Conservation (phyloP, 129 eudicot genomes). For the Tanacetum coccineum region DNA sequence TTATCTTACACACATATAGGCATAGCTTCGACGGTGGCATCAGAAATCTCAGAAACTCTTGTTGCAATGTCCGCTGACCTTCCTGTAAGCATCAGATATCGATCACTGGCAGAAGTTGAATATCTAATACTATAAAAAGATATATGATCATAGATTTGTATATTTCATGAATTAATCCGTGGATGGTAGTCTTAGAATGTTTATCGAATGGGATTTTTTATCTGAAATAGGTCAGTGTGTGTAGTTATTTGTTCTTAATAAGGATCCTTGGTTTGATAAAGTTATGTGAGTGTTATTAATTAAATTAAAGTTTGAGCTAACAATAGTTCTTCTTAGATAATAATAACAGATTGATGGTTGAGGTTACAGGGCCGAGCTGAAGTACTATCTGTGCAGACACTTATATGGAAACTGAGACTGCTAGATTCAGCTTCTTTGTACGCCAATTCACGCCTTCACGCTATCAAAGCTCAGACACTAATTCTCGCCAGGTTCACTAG, state of each 20-base stretch:
- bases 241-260: not conserved
- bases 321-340: conserved; percentile 4
- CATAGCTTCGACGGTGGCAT: conserved; percentile 7
- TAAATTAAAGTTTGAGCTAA: not conserved
- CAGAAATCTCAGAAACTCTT: conserved; percentile 40
- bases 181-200: not conserved
- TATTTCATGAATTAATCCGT: not conserved
- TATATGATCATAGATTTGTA: not conserved
- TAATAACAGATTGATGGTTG: conserved; percentile 29
- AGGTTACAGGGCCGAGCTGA: conserved; percentile 51
- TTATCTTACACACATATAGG: conserved; percentile 26
- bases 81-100: conserved; percentile 50
- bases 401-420: conserved; percentile 72
- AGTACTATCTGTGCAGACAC: conserved; percentile 43
- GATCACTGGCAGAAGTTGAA: not conserved
- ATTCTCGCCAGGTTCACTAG: conserved; percentile 63
- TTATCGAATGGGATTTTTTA: not conserved
- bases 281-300: conserved; percentile 3
- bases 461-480: conserved; percentile 71
- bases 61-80: conserved; percentile 44
- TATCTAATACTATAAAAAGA: not conserved
- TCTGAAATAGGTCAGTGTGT: not conserved
- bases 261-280: not conserved
- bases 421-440: conserved; percentile 56
- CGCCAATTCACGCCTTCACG: conserved; percentile 81